phyloP scores from a whole-genome alignment of 1,284 basidiomycete species.

The Blastosporella zonata region DNA sequence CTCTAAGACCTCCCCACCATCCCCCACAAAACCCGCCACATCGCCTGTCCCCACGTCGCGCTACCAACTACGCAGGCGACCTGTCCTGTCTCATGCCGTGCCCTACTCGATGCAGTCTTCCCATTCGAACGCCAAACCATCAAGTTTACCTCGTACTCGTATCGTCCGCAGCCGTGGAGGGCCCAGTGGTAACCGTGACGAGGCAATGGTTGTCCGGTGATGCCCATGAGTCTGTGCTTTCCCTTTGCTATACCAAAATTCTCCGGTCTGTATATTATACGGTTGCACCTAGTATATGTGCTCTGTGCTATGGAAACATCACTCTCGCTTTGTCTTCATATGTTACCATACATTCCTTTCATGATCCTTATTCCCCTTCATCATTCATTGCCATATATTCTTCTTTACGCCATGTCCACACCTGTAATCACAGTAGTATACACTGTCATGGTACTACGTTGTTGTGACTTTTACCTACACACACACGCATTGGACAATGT shows the following conservation, averaged over 20 bases:
- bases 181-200: slow-evolving; percentile 8
- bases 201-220: slow-evolving; percentile 11
- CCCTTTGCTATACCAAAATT: background rate
- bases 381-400: slow-evolving; percentile 4
- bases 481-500: background rate
- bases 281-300: slow-evolving; percentile 4
- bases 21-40: slow-evolving; percentile 6
- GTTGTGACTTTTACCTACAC: slow-evolving; percentile 6
- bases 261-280: slow-evolving; percentile 13
- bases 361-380: slow-evolving; percentile 16
- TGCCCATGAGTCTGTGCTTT: background rate
- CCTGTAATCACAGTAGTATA: slow-evolving; percentile 10
- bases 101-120: slow-evolving; percentile 21
- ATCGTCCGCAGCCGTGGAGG: slow-evolving; percentile 18
- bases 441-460: slow-evolving; percentile 1
- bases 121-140: slow-evolving; percentile 21
- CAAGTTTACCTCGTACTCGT: slow-evolving; percentile 18
- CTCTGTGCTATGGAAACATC: slow-evolving; percentile 7
- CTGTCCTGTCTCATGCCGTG: slow-evolving; percentile 14
- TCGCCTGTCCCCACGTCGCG: slow-evolving; percentile 18
- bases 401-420: slow-evolving; percentile 3
- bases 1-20: slow-evolving; percentile 12
- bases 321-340: background rate
- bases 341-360: background rate
- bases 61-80: slow-evolving; percentile 30